Evolutionary conservation across 352 stramenopile genomes (phyloP), one percentile per base, ranked within the genome.

Genomic region (Phytophthora megakarya): DNA sequence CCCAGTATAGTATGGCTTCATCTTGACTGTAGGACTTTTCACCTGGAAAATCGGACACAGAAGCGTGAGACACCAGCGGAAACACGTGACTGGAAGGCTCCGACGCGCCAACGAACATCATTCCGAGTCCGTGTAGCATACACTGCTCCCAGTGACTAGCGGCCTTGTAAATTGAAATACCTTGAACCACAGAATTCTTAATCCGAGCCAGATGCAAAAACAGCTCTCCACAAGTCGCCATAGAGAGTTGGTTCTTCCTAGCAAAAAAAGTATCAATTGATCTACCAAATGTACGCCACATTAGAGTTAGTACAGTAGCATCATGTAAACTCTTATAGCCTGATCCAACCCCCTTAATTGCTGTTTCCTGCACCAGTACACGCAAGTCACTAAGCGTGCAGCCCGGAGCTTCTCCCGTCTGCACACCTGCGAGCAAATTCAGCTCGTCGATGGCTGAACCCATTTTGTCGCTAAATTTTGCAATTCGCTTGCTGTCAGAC

Each of bases 161-260:
- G 33, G 12, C 33, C 33, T 15, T 39, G 33, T n/a, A n/a, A n/a
- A n/a, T n/a, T n/a, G n/a, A n/a, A n/a, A n/a, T n/a, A n/a, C n/a
- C n/a, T n/a, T n/a, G n/a, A n/a, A n/a, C n/a, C n/a, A 61, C 43
- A 0, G 43, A 62, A 1, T 21, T 62, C 23, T 54, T 47, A 12
- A 53, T 45, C 1, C 32, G 16, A 1, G 22, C 54, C 22, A 62
- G 53, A 30, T 26, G 22, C 5, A 53, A 22, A 25, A 61, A 47
- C 1, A 53, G 15, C 9, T 61, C 53, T 1, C 53, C 21, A 12
- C 21, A 47, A 30, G 40, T 22, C 1, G 40, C 19, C 5, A 47
- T 47, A 33, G 42, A 35, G 2, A 35, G 23, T 15, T 49, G 42
- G 0, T 49, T 18, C 16, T 49, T 49, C 13, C 42, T 9, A 21